Conservation (phyloP, 148 eudicot genomes). For the Fagopyrum esculentum region DNA sequence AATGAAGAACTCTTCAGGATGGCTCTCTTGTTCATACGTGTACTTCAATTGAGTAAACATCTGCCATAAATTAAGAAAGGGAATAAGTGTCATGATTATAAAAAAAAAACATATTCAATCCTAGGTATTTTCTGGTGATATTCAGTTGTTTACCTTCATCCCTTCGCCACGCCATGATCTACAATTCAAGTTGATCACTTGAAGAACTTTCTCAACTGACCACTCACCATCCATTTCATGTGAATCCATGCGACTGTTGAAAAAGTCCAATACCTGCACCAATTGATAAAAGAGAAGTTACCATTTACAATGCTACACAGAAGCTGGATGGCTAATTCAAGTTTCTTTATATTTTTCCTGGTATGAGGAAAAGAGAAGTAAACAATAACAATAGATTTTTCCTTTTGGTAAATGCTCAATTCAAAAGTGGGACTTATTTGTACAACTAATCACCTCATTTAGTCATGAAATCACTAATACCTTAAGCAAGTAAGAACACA, state of each 20-base stretch:
- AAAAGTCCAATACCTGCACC: slow-evolving; percentile 75
- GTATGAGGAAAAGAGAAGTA: background rate
- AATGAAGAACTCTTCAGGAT: slow-evolving; percentile 92
- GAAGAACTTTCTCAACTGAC: slow-evolving; percentile 96
- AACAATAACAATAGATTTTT: background rate
- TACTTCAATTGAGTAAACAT: slow-evolving; percentile 80
- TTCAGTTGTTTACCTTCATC: slow-evolving; percentile 78
- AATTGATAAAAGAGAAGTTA: background rate
- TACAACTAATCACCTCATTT: background rate
- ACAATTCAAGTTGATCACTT: slow-evolving; percentile 64
- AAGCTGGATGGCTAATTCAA: background rate
- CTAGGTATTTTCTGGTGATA: background rate
- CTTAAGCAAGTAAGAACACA: background rate
- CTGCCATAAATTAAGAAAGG: slow-evolving; percentile 26
- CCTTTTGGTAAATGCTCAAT: background rate
- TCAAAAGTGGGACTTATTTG: background rate
- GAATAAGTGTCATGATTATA: slow-evolving; percentile 9
- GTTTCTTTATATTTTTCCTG: background rate
- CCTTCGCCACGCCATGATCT: slow-evolving; percentile 97
- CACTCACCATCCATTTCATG: slow-evolving; percentile 69
- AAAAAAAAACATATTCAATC: background rate
- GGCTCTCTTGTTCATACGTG: slow-evolving; percentile 97
- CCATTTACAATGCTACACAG: background rate
- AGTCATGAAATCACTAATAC: background rate
- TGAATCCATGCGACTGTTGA: slow-evolving; percentile 89